A percentile compares a stretch with the other conserved stretches of the same genome.
Evolutionary conservation across 2,329 filamentous ascomycete species (phyloP).

Genomic region (Drechmeria coniospora): DNA sequence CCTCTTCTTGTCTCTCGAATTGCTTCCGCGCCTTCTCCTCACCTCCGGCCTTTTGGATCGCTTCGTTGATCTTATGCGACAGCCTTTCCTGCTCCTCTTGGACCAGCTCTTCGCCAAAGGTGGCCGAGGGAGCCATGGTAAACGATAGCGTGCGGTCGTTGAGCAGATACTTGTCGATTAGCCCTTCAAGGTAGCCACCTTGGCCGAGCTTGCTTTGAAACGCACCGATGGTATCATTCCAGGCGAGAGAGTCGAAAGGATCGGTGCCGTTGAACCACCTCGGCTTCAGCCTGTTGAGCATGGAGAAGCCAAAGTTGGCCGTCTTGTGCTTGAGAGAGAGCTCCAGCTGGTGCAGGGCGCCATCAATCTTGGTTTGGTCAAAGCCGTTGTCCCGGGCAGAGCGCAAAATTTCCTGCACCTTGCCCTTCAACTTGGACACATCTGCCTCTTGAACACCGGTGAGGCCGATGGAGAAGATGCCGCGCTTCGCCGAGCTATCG

Average conservation of each 20-base stretch:
- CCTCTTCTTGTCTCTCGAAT: conserved; percentile 63
- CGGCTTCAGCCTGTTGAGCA: conserved; percentile 77
- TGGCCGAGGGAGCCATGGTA: conserved; percentile 77
- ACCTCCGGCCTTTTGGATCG: conserved; percentile 51
- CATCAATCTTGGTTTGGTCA: conserved; percentile 79
- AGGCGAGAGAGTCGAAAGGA: conserved; percentile 78
- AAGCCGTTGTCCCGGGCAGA: conserved; percentile 65
- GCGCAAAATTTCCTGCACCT: conserved; percentile 55
- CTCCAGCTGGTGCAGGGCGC: conserved; percentile 85
- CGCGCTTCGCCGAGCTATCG: conserved; percentile 59
- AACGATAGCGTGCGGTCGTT: conserved; percentile 81
- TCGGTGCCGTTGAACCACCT: conserved; percentile 94
- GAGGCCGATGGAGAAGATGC: conserved; percentile 80
- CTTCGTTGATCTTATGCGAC: conserved; percentile 56
- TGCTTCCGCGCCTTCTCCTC: conserved; percentile 55
- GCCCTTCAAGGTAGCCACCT: conserved; percentile 65
- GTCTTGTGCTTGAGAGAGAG: conserved; percentile 93
- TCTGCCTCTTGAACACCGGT: conserved; percentile 78
- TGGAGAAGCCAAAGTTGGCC: conserved; percentile 80
- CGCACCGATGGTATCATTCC: conserved; percentile 73
- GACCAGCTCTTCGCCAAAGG: conserved; percentile 57
- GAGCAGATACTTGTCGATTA: conserved; percentile 81
- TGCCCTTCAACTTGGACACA: conserved; percentile 59
- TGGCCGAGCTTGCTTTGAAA: conserved; percentile 67
- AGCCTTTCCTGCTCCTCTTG: conserved; percentile 64